Conservation (phyloP, 2,329 filamentous ascomycete species). For the Fusarium sp. region DNA sequence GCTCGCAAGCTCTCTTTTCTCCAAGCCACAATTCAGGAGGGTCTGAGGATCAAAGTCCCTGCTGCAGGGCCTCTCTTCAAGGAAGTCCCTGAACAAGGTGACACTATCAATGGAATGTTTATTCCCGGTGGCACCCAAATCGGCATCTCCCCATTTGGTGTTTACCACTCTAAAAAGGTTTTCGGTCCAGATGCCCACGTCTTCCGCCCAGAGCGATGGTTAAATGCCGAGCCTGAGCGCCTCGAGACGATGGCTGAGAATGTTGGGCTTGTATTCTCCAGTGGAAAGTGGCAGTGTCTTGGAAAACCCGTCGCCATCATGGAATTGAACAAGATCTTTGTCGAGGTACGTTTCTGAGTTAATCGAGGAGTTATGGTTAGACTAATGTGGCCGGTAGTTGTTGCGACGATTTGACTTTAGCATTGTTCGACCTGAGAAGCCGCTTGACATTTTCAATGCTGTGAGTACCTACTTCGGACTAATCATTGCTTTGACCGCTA, state of each 20-base stretch:
- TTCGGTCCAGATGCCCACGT: slow-evolving; percentile 52
- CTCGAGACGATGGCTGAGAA: slow-evolving; percentile 51
- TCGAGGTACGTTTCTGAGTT: slow-evolving; percentile 53
- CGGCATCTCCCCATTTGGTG: slow-evolving; percentile 48
- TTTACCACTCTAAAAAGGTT: slow-evolving; percentile 50
- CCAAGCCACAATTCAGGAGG: slow-evolving; percentile 63
- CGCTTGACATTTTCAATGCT: slow-evolving; percentile 25
- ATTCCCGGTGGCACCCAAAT: slow-evolving; percentile 51
- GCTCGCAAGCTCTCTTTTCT: slow-evolving; percentile 60
- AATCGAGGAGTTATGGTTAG: background rate
- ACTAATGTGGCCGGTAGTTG: slow-evolving; percentile 4
- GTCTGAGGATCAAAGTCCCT: slow-evolving; percentile 60
- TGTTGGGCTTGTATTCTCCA: slow-evolving; percentile 54
- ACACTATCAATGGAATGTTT: slow-evolving; percentile 54
- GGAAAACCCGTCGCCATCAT: slow-evolving; percentile 55
- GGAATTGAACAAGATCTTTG: slow-evolving; percentile 54
- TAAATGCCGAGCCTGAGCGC: slow-evolving; percentile 51
- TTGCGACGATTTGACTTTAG: slow-evolving; percentile 33
- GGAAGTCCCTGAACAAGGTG: slow-evolving; percentile 47
- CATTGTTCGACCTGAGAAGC: slow-evolving; percentile 18
- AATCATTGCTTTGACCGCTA: background rate
- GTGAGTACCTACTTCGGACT: background rate
- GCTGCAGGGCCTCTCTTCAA: slow-evolving; percentile 55
- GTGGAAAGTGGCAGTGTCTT: slow-evolving; percentile 55
- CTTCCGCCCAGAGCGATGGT: slow-evolving; percentile 54